Evolutionary conservation across 371 early-diverging fungal species (phyloP).

Genomic region (Saksenaea vasiformis): DNA sequence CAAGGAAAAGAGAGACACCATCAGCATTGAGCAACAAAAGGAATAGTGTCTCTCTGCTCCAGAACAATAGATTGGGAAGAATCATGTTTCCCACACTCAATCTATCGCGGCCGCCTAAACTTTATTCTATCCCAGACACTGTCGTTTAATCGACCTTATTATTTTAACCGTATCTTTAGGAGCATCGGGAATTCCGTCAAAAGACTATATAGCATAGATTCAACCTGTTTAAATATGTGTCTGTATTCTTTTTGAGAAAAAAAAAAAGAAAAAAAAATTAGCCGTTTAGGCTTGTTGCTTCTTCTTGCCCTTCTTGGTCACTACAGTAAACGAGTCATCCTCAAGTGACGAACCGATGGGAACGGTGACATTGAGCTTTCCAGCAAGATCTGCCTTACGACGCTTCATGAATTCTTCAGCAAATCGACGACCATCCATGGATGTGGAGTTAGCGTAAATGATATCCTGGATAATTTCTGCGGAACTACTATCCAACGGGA

Average conservation of each 20-base stretch:
- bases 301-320: conserved; percentile 61
- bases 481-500: conserved; percentile 73
- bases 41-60: too few species aligned
- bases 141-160: too few species aligned
- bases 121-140: too few species aligned
- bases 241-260: not conserved
- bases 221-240: too few species aligned
- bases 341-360: conserved; percentile 17
- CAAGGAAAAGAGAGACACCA: too few species aligned
- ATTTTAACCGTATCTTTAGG: too few species aligned
- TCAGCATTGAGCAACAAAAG: too few species aligned
- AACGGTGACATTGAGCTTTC: conserved; percentile 42
- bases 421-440: conserved; percentile 79
- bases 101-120: too few species aligned
- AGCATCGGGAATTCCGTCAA: too few species aligned
- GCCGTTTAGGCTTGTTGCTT: not conserved
- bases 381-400: conserved; percentile 72
- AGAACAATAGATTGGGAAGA: too few species aligned
- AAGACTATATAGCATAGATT: too few species aligned
- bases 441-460: conserved; percentile 73
- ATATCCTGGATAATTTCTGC: conserved; percentile 82
- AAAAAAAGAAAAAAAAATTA: not conserved
- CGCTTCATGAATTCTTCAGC: conserved; percentile 81
- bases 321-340: conserved; percentile 53
- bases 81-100: too few species aligned